Evolutionary conservation across 352 stramenopile species (phyloP).

Genomic region (Phytophthora palmivora): DNA sequence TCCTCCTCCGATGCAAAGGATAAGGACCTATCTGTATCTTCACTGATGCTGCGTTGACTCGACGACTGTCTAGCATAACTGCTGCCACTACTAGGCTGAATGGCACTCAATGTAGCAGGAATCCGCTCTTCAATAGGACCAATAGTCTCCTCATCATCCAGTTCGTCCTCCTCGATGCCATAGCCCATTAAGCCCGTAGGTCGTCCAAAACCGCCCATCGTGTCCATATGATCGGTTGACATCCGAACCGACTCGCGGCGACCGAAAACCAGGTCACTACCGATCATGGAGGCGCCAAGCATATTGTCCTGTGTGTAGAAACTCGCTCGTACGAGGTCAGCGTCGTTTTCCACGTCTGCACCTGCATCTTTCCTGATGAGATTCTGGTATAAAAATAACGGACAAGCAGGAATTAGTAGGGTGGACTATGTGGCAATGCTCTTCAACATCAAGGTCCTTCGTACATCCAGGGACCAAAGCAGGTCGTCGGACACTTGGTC

Average conservation of each 20-base stretch:
- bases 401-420: constrained; percentile 10
- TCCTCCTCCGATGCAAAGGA: constrained; percentile 71
- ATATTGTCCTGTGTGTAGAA: constrained; percentile 52
- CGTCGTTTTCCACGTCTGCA: constrained; percentile 36
- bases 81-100: constrained; percentile 25
- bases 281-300: constrained; percentile 43
- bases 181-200: constrained; percentile 43
- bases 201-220: constrained; percentile 35
- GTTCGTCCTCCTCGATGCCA: constrained; percentile 44
- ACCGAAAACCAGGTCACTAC: constrained; percentile 58
- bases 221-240: constrained; percentile 3
- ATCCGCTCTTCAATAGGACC: constrained; percentile 35
- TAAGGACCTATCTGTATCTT: constrained; percentile 74
- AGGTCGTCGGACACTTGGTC: constrained; percentile 75
- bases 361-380: constrained; percentile 52
- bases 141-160: constrained; percentile 39
- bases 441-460: not conserved
- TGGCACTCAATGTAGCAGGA: constrained; percentile 23
- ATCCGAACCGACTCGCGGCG: constrained; percentile 35
- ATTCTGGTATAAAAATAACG: constrained; percentile 40
- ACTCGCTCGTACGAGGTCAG: constrained; percentile 48
- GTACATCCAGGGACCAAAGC: constrained; percentile 75
- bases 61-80: constrained; percentile 41
- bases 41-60: constrained; percentile 53
- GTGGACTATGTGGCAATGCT: not conserved